Evolutionary conservation across 805 yeast genomes (phyloP), one percentile per base, ranked within the genome.

Genomic region (Yarrowia keelungensis): DNA sequence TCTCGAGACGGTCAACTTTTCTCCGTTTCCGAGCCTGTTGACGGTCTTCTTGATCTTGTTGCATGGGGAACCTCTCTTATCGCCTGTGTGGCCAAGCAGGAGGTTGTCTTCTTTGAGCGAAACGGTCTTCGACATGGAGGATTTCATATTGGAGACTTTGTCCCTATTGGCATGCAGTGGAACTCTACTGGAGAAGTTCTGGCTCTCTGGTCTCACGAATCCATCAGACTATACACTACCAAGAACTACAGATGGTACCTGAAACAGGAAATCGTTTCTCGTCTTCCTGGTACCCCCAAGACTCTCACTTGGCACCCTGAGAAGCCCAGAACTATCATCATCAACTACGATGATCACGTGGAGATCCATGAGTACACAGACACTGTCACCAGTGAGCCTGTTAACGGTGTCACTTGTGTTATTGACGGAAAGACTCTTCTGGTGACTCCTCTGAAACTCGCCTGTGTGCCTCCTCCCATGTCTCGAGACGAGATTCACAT

Each of bases 171-270:
- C 51, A 69, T 95, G 19, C 83, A 84, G 49, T 95, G 98, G 98
- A 91, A 94, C 67, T 82, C 87, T 46, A 88, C 88, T 72, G 87
- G 93, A 67, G 97, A 92, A 72, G 82, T 90, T 1, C 80, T 95
- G 68, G 91, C 97, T 1, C 79, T 95, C 12, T 87, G 85, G 49
- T 81, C 90, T 38, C 71, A 78, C 1, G 83, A 87, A 72, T 80
- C 85, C 15, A 83, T 95, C n/a, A 96, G 90, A 75, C 78, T 95
- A 32, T 95, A 98, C 98, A 88, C 96, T 0, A 83, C 90, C 3
- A 92, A 91, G 75, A 95, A 95, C 78, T 95, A 93, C 78, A 96
- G 93, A 75, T 95, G 99, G 99, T 92, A 90, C 78, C 82, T 93
- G 73, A 95, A 95, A 75, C 96, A 90, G 77, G 96, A 90, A 74